These are phyloP conservation scores for Eudorina sp. DNA, from an alignment of 139 green algal genomes.

Conservation along the genomic window DNA sequence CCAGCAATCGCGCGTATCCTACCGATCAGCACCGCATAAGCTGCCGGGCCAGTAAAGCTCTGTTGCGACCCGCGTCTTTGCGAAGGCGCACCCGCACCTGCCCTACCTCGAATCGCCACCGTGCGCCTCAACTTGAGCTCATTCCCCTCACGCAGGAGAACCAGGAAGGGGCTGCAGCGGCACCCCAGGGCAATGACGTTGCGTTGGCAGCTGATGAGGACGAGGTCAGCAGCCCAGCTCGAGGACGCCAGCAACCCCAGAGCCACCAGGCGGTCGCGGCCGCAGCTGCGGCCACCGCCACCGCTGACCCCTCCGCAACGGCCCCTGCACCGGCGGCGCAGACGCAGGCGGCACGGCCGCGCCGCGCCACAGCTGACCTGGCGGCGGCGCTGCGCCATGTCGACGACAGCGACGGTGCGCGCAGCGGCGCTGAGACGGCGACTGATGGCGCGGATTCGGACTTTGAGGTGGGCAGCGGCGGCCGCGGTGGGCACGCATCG, in stretches of 20 bases:
- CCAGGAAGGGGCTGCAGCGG: too few species aligned
- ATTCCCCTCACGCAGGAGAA: too few species aligned
- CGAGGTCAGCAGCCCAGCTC: slow-evolving; percentile 9
- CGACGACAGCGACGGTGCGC: not conserved
- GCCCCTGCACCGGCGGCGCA: not conserved
- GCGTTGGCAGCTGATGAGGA: slow-evolving; percentile 2
- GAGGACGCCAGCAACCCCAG: not conserved
- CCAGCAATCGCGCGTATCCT: too few species aligned
- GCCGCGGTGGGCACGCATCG: not conserved
- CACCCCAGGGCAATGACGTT: too few species aligned
- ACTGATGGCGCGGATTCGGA: slow-evolving; percentile 5
- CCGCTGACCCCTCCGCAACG: not conserved
- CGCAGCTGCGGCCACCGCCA: not conserved
- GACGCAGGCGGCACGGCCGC: not conserved
- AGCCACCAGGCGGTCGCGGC: not conserved
- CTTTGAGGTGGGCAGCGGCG: not conserved
- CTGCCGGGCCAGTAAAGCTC: too few species aligned
- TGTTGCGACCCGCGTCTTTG: too few species aligned
- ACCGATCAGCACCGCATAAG: too few species aligned
- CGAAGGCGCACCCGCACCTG: too few species aligned
- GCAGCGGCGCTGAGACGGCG: not conserved
- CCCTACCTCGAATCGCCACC: too few species aligned
- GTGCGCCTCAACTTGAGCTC: too few species aligned
- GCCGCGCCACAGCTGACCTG: slow-evolving; percentile 7
- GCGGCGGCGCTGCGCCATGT: not conserved